phyloP scores from a whole-genome alignment of 75 land plant species.

The Sequoiadendron giganteum region DNA sequence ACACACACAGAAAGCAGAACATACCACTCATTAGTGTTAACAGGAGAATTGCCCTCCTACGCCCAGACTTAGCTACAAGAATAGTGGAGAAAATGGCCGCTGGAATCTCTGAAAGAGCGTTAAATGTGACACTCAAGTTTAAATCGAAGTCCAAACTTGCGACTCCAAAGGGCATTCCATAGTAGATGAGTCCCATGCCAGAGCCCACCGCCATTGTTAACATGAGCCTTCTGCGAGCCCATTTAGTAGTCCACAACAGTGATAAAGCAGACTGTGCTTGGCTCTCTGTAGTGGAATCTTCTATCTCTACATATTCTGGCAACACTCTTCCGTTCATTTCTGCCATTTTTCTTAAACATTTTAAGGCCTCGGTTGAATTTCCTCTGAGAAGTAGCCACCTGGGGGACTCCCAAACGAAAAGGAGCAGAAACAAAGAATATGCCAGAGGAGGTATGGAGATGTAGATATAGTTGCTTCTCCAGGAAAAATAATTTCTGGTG shows the following conservation, averaged over 20 bases:
- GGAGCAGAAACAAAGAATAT: conserved; percentile 11
- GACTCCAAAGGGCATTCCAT: conserved; percentile 47
- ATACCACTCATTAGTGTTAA: no score
- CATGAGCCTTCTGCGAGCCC: no score
- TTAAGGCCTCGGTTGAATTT: conserved; percentile 23
- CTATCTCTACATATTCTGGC: not conserved
- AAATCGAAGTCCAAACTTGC: conserved; percentile 12
- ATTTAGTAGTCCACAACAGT: no score
- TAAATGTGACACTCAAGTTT: conserved; percentile 11
- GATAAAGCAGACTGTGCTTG: no score
- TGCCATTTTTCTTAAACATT: conserved; percentile 26
- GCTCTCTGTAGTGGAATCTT: no score
- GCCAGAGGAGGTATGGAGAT: conserved; percentile 33
- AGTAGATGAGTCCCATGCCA: conserved; percentile 53
- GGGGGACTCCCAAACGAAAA: conserved; percentile 53
- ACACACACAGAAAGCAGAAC: no score
- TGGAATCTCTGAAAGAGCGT: conserved; percentile 34
- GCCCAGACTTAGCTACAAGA: no score
- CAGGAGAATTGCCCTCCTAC: no score
- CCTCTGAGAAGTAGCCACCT: conserved; percentile 60
- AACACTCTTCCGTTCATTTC: conserved; percentile 9
- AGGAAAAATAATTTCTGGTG: conserved; percentile 19
- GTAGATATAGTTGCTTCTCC: conserved; percentile 48
- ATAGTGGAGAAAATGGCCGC: no score
- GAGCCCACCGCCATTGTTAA: conserved; percentile 16